Conservation (phyloP, 2,329 filamentous ascomycete species). For the Sarocladiaceae sp. region DNA sequence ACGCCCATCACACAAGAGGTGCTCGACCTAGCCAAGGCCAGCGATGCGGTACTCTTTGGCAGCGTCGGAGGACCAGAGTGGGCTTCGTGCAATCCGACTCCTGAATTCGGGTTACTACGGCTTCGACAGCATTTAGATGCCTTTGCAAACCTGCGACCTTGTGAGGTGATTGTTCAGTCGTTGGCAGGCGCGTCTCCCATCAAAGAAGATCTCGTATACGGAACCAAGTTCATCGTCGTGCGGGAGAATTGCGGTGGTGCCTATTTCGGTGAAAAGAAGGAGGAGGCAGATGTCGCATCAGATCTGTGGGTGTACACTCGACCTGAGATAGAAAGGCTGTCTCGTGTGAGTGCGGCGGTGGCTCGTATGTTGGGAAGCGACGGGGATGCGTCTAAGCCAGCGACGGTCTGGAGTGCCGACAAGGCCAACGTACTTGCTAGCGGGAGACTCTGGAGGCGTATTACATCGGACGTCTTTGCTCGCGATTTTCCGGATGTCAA, state of each 20-base stretch:
- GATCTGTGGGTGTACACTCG: slow-evolving; percentile 41
- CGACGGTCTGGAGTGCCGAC: slow-evolving; percentile 40
- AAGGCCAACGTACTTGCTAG: slow-evolving; percentile 49
- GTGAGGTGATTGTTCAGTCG: slow-evolving; percentile 36
- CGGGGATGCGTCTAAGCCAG: slow-evolving; percentile 21
- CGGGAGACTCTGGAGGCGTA: slow-evolving; percentile 40
- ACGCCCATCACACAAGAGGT: slow-evolving; percentile 36
- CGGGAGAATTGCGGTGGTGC: slow-evolving; percentile 45
- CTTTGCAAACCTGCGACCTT: slow-evolving; percentile 45
- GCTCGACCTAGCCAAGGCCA: slow-evolving; percentile 30
- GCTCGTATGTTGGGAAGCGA: slow-evolving; percentile 26
- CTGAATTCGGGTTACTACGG: slow-evolving; percentile 33
- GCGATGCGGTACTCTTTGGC: slow-evolving; percentile 40
- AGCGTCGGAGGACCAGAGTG: slow-evolving; percentile 42
- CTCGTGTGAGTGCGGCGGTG: slow-evolving; percentile 38
- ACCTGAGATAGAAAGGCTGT: slow-evolving; percentile 39
- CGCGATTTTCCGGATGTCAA: slow-evolving; percentile 36
- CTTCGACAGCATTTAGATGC: slow-evolving; percentile 35
- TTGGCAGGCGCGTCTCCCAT: slow-evolving; percentile 34
- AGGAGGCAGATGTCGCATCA: slow-evolving; percentile 34
- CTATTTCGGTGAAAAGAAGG: slow-evolving; percentile 42
- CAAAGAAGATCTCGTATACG: slow-evolving; percentile 35
- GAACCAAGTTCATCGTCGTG: slow-evolving; percentile 42
- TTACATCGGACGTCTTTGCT: slow-evolving; percentile 32
- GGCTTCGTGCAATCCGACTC: slow-evolving; percentile 32